These are phyloP conservation scores for Hyaloscypha hepaticicola DNA, from an alignment of 495 filamentous ascomycete species.

Conservation along the genomic window DNA sequence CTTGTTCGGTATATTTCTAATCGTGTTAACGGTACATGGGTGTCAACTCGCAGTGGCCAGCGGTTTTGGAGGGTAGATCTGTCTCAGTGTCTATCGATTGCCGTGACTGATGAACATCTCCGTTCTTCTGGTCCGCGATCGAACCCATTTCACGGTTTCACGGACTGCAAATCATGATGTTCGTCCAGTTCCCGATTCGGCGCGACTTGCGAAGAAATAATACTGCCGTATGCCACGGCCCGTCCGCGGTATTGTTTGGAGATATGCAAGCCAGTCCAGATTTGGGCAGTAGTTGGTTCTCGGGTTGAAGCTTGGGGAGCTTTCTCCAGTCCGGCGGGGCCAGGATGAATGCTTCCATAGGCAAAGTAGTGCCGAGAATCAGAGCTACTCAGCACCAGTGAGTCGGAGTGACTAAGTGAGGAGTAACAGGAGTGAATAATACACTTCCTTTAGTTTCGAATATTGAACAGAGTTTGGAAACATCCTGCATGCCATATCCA, in stretches of 20 bases:
- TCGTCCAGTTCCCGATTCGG: not conserved
- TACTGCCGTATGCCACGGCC: slow-evolving; percentile 9
- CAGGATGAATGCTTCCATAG: not conserved
- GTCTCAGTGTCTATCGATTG: not conserved
- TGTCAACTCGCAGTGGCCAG: not conserved
- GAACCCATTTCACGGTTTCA: not conserved
- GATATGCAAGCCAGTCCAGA: slow-evolving; percentile 26
- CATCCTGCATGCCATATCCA: not conserved
- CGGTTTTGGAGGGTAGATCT: not conserved
- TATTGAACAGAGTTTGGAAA: not conserved
- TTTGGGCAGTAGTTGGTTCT: slow-evolving; percentile 24
- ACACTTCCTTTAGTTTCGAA: not conserved
- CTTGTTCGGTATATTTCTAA: slow-evolving; percentile 23
- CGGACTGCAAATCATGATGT: not conserved
- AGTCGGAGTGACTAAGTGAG: not conserved
- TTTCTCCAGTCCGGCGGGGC: not conserved
- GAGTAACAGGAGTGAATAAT: not conserved
- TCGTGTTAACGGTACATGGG: slow-evolving; percentile 23
- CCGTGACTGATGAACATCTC: not conserved
- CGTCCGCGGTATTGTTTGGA: slow-evolving; percentile 28
- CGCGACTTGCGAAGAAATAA: slow-evolving; percentile 1
- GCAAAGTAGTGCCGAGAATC: not conserved
- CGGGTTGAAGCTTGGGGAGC: not conserved
- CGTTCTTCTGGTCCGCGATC: not conserved
- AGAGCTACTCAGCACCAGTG: not conserved